Evolutionary conservation across 257 asterid species (phyloP).

Genomic region (Capsicum rhomboideum): DNA sequence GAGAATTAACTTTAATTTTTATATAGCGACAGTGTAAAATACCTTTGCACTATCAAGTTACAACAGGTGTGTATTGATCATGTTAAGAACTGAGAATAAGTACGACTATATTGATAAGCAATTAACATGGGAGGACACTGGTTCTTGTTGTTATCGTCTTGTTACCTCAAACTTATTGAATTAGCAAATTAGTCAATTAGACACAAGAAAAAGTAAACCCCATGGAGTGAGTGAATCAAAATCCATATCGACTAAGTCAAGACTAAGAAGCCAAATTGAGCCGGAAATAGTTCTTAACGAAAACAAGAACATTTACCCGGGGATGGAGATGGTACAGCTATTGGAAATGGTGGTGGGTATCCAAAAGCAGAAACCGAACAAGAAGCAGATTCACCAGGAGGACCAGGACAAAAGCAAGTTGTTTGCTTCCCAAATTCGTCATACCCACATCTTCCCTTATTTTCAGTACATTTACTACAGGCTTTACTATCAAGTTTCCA

Average conservation of each 20-base stretch:
- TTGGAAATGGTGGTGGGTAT: slow-evolving; percentile 10
- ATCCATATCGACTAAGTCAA: neutral
- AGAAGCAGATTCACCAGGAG: slow-evolving; percentile 23
- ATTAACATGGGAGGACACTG: neutral
- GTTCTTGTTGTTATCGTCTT: neutral
- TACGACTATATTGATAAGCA: neutral
- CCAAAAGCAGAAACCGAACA: slow-evolving; percentile 18
- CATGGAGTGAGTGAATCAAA: neutral
- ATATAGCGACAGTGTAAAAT: neutral
- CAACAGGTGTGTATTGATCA: neutral
- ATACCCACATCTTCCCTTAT: slow-evolving; percentile 53
- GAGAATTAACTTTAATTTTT: neutral
- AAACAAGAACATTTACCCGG: slow-evolving; percentile 10
- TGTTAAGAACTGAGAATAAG: neutral
- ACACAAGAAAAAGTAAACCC: neutral
- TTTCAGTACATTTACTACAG: slow-evolving; percentile 38
- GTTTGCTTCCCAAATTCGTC: slow-evolving; percentile 19
- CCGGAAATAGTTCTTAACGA: neutral
- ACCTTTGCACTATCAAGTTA: neutral
- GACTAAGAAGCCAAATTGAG: neutral
- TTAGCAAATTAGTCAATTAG: neutral
- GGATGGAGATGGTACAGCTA: neutral
- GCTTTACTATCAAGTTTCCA: slow-evolving; percentile 36
- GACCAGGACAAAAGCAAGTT: slow-evolving; percentile 46
- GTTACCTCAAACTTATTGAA: neutral